A percentile compares a stretch with the other conserved stretches of the same genome.
Evolutionary conservation across 495 filamentous ascomycete species (phyloP).

Genomic region (Aspergillus egyptiacus): DNA sequence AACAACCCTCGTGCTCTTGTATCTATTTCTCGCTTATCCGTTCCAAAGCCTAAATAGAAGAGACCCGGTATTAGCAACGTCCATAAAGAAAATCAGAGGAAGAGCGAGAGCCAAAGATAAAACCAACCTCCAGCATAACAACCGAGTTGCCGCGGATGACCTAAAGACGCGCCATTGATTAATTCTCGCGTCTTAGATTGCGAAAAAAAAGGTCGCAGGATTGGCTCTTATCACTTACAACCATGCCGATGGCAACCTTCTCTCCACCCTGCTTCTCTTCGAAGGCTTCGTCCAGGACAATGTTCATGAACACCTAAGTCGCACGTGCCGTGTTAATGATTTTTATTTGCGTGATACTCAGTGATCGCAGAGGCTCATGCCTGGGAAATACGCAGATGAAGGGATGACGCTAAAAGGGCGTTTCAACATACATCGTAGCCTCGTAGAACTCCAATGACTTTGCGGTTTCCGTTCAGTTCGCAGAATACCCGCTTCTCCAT

Average conservation of each 20-base stretch:
- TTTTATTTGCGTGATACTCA: neutral
- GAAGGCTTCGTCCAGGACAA: constrained; percentile 95
- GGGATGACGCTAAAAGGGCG: neutral
- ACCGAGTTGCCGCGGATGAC: constrained; percentile 91
- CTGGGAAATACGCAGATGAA: neutral
- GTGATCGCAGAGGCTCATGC: no score
- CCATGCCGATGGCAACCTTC: constrained; percentile 88
- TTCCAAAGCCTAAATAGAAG: constrained; percentile 47
- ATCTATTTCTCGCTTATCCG: constrained; percentile 50
- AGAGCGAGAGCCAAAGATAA: no score
- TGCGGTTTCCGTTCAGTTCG: constrained; percentile 94
- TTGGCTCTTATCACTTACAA: constrained; percentile 51
- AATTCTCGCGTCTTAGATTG: neutral
- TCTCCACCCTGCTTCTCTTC: constrained; percentile 91
- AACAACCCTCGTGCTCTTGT: constrained; percentile 4
- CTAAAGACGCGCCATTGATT: constrained; percentile 19
- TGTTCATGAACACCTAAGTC: constrained; percentile 89
- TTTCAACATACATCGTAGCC: constrained; percentile 79
- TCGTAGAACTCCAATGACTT: constrained; percentile 88
- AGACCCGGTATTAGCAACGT: constrained; percentile 19
- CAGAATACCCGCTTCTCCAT: constrained; percentile 98
- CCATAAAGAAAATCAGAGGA: no score
- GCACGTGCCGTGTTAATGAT: neutral
- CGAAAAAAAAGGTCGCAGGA: neutral
- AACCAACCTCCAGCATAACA: constrained; percentile 81